These are phyloP conservation scores for Hura crepitans DNA, from an alignment of 441 rosid genomes.

Conservation along the genomic window DNA sequence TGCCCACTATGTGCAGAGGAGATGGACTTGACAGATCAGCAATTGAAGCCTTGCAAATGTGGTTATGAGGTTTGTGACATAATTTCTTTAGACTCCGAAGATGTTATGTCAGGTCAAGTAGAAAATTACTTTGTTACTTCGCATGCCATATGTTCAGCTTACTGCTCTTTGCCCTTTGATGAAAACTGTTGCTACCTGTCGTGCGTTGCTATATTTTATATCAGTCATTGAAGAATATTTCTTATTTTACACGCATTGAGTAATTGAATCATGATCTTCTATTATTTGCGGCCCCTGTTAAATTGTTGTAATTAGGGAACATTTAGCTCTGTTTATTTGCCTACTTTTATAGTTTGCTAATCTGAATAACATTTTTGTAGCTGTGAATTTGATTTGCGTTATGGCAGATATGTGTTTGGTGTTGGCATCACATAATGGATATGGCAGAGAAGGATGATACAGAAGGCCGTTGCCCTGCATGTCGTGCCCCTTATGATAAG, in stretches of 20 bases:
- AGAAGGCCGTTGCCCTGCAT: slow-evolving; percentile 53
- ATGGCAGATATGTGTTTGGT: slow-evolving; percentile 47
- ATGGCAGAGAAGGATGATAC: slow-evolving; percentile 52
- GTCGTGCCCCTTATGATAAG: slow-evolving; percentile 47
- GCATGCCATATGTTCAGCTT: no score
- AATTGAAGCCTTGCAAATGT: slow-evolving; percentile 93
- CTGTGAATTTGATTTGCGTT: background rate
- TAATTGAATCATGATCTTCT: background rate
- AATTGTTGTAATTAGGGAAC: background rate
- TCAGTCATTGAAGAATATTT: no score
- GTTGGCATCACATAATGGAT: slow-evolving; percentile 55
- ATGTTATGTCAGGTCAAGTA: background rate
- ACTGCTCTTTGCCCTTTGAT: no score
- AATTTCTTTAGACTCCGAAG: background rate
- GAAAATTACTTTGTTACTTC: background rate
- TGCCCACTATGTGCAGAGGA: slow-evolving; percentile 93
- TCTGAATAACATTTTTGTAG: background rate
- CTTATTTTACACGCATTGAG: no score
- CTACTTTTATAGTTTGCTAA: background rate
- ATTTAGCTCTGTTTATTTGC: background rate
- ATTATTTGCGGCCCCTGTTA: background rate
- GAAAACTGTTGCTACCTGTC: no score
- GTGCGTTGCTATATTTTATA: no score
- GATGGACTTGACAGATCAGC: slow-evolving; percentile 96
- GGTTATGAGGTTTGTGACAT: slow-evolving; percentile 65